Conservation (phyloP, 2,329 filamentous ascomycete species). For the Xylariomycetidae sp. region DNA sequence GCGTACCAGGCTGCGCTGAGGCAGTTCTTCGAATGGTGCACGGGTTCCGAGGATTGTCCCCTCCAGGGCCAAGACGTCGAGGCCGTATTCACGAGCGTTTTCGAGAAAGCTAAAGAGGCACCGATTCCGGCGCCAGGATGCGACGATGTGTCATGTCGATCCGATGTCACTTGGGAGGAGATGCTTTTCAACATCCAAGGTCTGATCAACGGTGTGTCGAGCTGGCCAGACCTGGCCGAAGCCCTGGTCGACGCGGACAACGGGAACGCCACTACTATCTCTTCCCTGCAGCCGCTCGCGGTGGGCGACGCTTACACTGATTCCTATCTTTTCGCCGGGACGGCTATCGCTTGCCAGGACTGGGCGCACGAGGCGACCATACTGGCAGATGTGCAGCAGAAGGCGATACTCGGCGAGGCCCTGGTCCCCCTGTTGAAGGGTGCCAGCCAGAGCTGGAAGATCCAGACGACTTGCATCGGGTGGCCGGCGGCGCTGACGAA, state of each 20-base stretch:
- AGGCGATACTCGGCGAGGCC: slow-evolving; percentile 22
- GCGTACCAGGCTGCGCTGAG: slow-evolving; percentile 32
- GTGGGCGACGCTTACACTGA: slow-evolving; percentile 18
- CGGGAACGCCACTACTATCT: slow-evolving; percentile 32
- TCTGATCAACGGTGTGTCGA: slow-evolving; percentile 17
- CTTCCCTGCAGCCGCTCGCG: slow-evolving; percentile 20
- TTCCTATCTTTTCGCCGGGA: slow-evolving; percentile 20
- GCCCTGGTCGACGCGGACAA: slow-evolving; percentile 24
- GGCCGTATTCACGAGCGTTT: slow-evolving; percentile 20
- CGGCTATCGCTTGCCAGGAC: slow-evolving; percentile 34
- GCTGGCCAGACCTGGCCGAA: slow-evolving; percentile 18
- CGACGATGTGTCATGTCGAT: slow-evolving; percentile 20
- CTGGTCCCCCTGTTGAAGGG: slow-evolving; percentile 31
- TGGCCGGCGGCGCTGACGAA: slow-evolving; percentile 34
- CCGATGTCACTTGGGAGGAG: slow-evolving; percentile 27
- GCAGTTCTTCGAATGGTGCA: slow-evolving; percentile 34
- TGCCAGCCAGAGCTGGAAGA: slow-evolving; percentile 28
- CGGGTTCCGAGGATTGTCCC: slow-evolving; percentile 21
- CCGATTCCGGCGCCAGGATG: slow-evolving; percentile 33
- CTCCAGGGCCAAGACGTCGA: slow-evolving; percentile 25
- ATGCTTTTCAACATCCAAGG: slow-evolving; percentile 28
- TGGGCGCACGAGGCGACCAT: slow-evolving; percentile 23
- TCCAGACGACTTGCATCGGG: slow-evolving; percentile 33
- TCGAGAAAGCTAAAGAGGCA: slow-evolving; percentile 22
- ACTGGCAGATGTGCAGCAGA: slow-evolving; percentile 21